Evolutionary conservation across 306 rosid genomes (phyloP), one percentile per base, ranked within the genome.

Genomic region (Lathyrus oleraceus): DNA sequence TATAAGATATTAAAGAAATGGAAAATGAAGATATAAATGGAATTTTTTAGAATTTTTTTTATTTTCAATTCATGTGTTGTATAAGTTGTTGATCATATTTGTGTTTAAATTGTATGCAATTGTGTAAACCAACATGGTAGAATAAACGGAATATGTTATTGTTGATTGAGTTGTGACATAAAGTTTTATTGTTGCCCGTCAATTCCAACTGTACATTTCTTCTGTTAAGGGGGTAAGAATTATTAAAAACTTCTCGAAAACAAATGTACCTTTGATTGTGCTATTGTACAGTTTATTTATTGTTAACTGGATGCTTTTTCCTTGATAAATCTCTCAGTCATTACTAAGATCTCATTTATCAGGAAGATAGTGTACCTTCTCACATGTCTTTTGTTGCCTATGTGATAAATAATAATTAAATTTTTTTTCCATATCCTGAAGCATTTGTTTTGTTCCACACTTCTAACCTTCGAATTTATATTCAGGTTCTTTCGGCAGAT

Each of bases 401-500:
- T 21, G 2, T 6, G 40, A 19, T 53, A 70, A 71, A 47, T 10
- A 45, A 12, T 71, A 54, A 20, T 44, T n/a, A 6, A 28, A 23
- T 6, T 56, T 28, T 54, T 5, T 53, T 27, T 57, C 5, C 13
- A 7, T 51, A 25, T 72, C 20, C 14, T 19, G 17, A 47, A 56
- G 17, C 57, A n/a, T 75, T 59, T 43, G 63, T 47, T 69, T 45
- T 64, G 13, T 61, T 62, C 67, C 10, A 13, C 10, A 27, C 19
- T 49, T 49, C 74, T 78, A 44, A 17, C 63, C 78, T 38, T 61
- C 39, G 83, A 81, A 70, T 76, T 77, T 61, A 62, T 69, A 54
- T 57, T 57, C 83, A 92, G 96, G 96, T 89, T 62, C 91, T 92
- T 61, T 85, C 91, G 95, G 76, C 98, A 60, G 96, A 83, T 61